Conservation (phyloP, 345 rosid species). For the Clarkia xantiana region DNA sequence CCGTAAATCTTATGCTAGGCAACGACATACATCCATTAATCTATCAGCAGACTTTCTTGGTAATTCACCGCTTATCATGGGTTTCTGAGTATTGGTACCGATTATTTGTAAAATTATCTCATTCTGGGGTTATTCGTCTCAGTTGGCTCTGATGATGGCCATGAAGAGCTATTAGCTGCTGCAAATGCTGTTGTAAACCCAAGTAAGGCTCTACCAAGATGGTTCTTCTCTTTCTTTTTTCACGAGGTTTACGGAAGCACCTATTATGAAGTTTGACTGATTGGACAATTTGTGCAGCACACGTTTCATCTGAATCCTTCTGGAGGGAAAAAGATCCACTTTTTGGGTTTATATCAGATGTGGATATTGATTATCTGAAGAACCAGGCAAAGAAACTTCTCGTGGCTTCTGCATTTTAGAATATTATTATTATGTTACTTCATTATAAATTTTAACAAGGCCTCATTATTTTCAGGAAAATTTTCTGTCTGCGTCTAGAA, state of each 20-base stretch:
- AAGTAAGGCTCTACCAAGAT: conserved; percentile 24
- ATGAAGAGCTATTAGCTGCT: conserved; percentile 76
- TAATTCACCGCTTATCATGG: conserved; percentile 18
- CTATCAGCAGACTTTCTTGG: conserved; percentile 66
- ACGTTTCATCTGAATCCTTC: conserved; percentile 33
- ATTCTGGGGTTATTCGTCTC: conserved; percentile 20
- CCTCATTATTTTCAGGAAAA: conserved; percentile 26
- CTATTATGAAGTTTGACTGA: conserved; percentile 12
- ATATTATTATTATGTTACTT: neutral
- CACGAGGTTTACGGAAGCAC: conserved; percentile 8
- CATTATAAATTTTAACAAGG: neutral
- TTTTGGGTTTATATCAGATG: conserved; percentile 59
- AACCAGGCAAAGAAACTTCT: conserved; percentile 41
- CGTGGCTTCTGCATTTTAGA: neutral
- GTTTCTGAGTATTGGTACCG: conserved; percentile 4
- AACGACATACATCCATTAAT: conserved; percentile 40
- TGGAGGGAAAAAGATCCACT: conserved; percentile 81
- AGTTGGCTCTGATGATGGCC: conserved; percentile 74
- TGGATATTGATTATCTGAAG: conserved; percentile 48
- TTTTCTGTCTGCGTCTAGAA: conserved; percentile 13
- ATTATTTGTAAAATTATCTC: conserved; percentile 8
- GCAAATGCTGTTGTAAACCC: conserved; percentile 53
- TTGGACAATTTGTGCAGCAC: conserved; percentile 41
- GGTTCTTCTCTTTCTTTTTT: neutral
- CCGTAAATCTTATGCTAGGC: conserved; percentile 71